Conservation (phyloP, 257 asterid species). For the Gardenia jasminoides region DNA sequence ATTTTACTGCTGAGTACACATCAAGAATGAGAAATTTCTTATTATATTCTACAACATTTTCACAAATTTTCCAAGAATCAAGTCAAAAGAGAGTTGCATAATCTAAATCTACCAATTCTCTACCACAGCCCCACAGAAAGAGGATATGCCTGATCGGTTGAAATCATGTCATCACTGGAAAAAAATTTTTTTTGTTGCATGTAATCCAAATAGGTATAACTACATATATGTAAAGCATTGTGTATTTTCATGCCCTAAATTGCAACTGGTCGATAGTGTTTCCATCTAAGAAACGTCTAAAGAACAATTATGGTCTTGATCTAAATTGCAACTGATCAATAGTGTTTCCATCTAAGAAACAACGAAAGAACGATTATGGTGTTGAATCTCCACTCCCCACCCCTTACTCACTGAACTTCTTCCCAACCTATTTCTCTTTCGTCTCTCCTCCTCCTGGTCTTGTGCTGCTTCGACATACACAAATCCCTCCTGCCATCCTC, state of each 20-base stretch:
- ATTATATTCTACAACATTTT: not conserved
- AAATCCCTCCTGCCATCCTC: too few species aligned
- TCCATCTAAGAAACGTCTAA: not conserved
- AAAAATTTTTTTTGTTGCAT: too few species aligned
- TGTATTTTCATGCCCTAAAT: not conserved
- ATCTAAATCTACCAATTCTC: not conserved
- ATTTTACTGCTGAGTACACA: not conserved
- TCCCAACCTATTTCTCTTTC: not conserved
- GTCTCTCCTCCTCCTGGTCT: too few species aligned
- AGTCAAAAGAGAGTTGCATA: not conserved
- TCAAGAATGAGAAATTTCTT: not conserved
- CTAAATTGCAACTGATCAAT: not conserved
- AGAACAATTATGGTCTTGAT: not conserved
- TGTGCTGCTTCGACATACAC: too few species aligned
- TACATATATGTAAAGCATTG: not conserved
- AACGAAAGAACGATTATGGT: not conserved
- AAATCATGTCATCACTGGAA: too few species aligned
- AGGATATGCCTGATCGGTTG: not conserved
- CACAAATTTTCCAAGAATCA: not conserved
- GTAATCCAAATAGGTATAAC: too few species aligned
- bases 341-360: not conserved
- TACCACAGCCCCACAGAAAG: not conserved
- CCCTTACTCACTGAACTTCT: too few species aligned
- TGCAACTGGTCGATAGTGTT: not conserved
- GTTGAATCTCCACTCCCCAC: too few species aligned